These are phyloP conservation scores for Candida sp. DNA, from an alignment of 1,139 yeast species.

Conservation along the genomic window DNA sequence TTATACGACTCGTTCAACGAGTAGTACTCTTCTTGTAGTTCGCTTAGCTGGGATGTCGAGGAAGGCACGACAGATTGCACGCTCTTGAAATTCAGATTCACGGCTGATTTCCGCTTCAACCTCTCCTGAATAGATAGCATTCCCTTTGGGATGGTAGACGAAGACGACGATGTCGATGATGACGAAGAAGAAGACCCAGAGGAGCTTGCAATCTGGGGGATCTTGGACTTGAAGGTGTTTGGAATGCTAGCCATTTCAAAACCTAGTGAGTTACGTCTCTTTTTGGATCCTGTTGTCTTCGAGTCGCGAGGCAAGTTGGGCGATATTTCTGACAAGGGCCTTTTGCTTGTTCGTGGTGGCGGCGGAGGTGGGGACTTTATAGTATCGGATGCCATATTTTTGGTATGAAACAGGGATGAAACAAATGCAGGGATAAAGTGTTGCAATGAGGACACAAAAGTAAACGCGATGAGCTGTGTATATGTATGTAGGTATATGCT, in stretches of 20 bases:
- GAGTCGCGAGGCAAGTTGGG: constrained; percentile 7
- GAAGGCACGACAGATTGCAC: constrained; percentile 5
- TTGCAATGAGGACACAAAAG: background rate
- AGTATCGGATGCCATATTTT: background rate
- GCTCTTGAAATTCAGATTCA: constrained; percentile 5
- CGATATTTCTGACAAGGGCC: constrained; percentile 13
- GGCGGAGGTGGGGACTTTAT: background rate
- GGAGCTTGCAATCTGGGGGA: constrained; percentile 10
- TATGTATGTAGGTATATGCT: too few relatives aligned
- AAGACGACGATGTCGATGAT: constrained; percentile 1
- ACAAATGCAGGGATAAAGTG: background rate
- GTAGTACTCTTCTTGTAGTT: constrained; percentile 19
- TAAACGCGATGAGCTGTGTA: too few relatives aligned
- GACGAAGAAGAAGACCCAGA: constrained; percentile 4
- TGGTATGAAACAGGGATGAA: constrained; percentile 11
- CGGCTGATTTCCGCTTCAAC: constrained; percentile 12
- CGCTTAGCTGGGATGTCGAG: constrained; percentile 10
- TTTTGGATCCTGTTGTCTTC: background rate
- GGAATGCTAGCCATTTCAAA: constrained; percentile 13
- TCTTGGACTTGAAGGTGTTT: constrained; percentile 9
- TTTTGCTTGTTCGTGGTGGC: constrained; percentile 2
- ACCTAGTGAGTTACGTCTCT: constrained; percentile 11
- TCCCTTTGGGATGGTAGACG: constrained; percentile 9
- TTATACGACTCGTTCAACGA: constrained; percentile 17
- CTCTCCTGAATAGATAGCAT: constrained; percentile 13